Base-by-base conservation (phyloP, 208 protist genomes). In the Acanthamoeba sp. region DNA sequence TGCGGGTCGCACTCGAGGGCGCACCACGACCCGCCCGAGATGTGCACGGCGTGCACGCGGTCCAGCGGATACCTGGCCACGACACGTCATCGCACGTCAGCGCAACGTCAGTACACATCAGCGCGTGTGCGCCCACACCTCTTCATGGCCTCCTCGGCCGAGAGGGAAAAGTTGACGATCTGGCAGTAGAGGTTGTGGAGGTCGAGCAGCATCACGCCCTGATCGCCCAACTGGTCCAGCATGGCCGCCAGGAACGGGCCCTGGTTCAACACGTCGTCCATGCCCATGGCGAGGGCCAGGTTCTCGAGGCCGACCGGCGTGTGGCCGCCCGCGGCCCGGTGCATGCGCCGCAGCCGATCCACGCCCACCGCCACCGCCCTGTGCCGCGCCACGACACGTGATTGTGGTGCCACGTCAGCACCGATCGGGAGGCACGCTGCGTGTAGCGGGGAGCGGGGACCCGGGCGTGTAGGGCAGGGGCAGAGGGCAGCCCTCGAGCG, bases 161-260 rank as follows among this genome's bases (percentile, higher is more conserved):
- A 16, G 34, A 89, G 55, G 9, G 29, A 29, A 38, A 89, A 89
- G 50, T 89, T 89, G 50, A 36, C 45, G 22, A 89, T 69, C 52
- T 89, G 82, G 82, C 82, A 89, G 50, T 89, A 64, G 20, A 89
- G 55, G 29, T 89, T 89, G 52, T 89, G 82, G 14, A 89, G 38
- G 52, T 89, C 82, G 32, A 89, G 55, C 48, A 89, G 55, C 82
- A 89, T 62, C 50, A 89, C 55, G 7, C 82, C 82, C 7, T 89
- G 27, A 2, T 89, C 55, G 16, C 38, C 38, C 10, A 82, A 38
- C 1, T 2, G 73, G 5, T 82, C 38, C 3, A 82, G 73, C 73
- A 82, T 22, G 42, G 73, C 73, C 3, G 12, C 73, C 6, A 82
- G 20, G 73, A 82, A 82, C 24, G 73, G 24, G 16, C 73, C 73